Conservation (phyloP, 2,329 filamentous ascomycete species). For the Colletotrichum lindemuthianum region DNA sequence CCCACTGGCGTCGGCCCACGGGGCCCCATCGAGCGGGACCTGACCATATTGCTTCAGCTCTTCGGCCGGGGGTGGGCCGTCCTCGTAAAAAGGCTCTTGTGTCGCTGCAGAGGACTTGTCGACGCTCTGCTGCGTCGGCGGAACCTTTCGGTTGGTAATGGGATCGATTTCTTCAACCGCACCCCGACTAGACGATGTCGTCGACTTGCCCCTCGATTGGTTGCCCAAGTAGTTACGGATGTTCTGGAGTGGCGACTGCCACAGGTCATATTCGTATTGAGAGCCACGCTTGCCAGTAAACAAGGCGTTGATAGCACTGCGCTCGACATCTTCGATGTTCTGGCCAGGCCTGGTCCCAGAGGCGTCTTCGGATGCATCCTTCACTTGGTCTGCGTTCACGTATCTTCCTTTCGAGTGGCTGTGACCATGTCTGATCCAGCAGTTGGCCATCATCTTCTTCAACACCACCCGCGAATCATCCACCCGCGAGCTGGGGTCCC, state of each 20-base stretch:
- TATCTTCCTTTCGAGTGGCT: constrained; percentile 44
- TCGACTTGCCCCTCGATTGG: constrained; percentile 22
- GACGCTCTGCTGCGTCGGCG: constrained; percentile 35
- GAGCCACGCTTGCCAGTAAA: constrained; percentile 46
- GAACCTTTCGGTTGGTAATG: constrained; percentile 66
- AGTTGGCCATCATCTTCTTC: constrained; percentile 54
- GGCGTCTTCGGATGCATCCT: constrained; percentile 49
- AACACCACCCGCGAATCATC: constrained; percentile 49
- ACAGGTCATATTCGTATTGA: constrained; percentile 40
- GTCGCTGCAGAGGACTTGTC: constrained; percentile 21
- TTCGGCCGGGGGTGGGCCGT: constrained; percentile 46
- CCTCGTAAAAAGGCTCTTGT: constrained; percentile 43
- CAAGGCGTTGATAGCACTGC: constrained; percentile 55
- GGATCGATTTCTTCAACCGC: constrained; percentile 63
- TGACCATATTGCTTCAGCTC: constrained; percentile 50
- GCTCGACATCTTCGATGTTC: constrained; percentile 57
- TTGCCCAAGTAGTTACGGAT: constrained; percentile 46
- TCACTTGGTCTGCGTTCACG: constrained; percentile 47
- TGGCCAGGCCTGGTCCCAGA: constrained; percentile 50
- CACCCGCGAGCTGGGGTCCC: constrained; percentile 53
- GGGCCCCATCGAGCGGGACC: constrained; percentile 43
- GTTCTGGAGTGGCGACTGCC: constrained; percentile 45
- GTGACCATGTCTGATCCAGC: constrained; percentile 47
- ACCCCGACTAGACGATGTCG: constrained; percentile 23
- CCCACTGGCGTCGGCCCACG: constrained; percentile 37